phyloP scores from a whole-genome alignment of 2,329 filamentous ascomycete genomes.

The Alternaria sp. region DNA sequence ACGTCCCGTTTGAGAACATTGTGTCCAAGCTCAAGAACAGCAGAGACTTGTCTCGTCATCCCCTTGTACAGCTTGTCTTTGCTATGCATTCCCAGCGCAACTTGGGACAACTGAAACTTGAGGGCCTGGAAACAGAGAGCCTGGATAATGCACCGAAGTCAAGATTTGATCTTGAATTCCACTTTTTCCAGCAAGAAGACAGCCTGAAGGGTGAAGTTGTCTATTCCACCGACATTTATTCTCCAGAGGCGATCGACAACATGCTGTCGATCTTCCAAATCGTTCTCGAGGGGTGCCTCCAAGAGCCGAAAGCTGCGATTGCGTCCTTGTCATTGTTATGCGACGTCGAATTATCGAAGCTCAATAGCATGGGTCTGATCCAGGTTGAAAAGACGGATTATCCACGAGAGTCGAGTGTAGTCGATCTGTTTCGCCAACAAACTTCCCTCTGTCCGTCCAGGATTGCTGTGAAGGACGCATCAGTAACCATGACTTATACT shows the following conservation, averaged over 20 bases:
- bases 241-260: slow-evolving; percentile 5
- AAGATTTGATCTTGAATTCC: slow-evolving; percentile 8
- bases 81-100: slow-evolving; percentile 3
- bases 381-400: no score
- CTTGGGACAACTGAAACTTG: background rate
- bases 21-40: background rate
- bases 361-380: no score
- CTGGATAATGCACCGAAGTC: background rate
- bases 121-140: slow-evolving; percentile 3
- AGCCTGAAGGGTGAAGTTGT: background rate
- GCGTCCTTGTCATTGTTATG: no score
- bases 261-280: slow-evolving; percentile 12
- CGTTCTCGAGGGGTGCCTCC: slow-evolving; percentile 8
- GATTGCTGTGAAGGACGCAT: slow-evolving; percentile 20
- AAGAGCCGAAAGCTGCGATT: background rate
- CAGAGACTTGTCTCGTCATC: slow-evolving; percentile 8
- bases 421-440: slow-evolving; percentile 15
- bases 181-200: slow-evolving; percentile 1
- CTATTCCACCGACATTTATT: slow-evolving; percentile 13
- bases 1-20: slow-evolving; percentile 9
- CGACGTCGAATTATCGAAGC: no score
- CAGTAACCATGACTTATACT: slow-evolving; percentile 14
- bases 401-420: slow-evolving; percentile 2
- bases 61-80: background rate
- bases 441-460: background rate